A percentile compares a stretch with the other conserved stretches of the same genome.
Conservation (phyloP, 345 rosid genomes). For the Linum trigynum region DNA sequence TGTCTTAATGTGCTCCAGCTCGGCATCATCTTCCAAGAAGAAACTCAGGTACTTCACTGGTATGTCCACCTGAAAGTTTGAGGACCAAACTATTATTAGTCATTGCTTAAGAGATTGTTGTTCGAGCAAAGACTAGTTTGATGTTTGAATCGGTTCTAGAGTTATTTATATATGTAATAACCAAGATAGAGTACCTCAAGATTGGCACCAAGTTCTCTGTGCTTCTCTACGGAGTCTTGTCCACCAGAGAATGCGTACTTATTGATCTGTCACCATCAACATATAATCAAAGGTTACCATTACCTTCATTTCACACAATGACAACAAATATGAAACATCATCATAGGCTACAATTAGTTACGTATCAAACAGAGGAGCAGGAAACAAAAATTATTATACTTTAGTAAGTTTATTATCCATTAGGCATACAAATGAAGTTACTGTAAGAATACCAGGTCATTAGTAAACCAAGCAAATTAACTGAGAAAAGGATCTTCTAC, state of each 20-base stretch:
- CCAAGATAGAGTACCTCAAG: conserved; percentile 48
- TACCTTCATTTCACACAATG: not conserved
- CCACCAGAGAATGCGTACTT: conserved; percentile 79
- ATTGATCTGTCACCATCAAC: conserved; percentile 44
- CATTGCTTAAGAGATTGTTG: not conserved
- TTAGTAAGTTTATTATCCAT: too few species aligned
- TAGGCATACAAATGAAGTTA: too few species aligned
- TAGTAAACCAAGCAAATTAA: too few species aligned
- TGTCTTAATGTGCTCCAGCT: conserved; percentile 73
- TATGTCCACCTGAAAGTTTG: conserved; percentile 59
- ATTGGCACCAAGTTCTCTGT: conserved; percentile 69
- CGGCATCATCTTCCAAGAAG: conserved; percentile 75
- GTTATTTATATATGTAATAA: too few species aligned
- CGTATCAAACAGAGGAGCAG: too few species aligned
- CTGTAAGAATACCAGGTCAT: too few species aligned
- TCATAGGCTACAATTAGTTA: too few species aligned
- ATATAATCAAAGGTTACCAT: not conserved
- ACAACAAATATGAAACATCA: not conserved
- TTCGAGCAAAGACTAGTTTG: not conserved
- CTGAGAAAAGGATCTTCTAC: too few species aligned
- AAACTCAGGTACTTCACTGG: conserved; percentile 66
- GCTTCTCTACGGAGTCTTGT: conserved; percentile 61
- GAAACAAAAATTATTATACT: too few species aligned
- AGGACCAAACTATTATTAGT: not conserved
- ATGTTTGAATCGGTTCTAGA: not conserved